phyloP scores from a whole-genome alignment of 2,329 filamentous ascomycete species.

The Fusarium redolens region DNA sequence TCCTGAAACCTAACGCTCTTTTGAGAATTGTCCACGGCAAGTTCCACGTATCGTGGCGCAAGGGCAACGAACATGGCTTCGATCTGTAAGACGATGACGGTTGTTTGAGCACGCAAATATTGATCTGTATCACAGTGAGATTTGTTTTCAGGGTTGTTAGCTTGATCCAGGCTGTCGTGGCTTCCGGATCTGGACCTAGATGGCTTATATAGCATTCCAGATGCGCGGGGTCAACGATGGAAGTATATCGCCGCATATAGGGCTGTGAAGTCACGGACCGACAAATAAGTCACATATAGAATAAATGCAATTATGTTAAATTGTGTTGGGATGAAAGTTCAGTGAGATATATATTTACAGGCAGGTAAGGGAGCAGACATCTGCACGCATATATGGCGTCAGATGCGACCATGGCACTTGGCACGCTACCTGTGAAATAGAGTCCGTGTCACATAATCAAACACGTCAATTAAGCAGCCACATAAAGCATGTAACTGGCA shows the following conservation, averaged over 20 bases:
- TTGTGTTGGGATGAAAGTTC: fast-evolving
- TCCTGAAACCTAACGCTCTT: background rate
- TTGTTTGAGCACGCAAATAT: background rate
- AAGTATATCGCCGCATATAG: background rate
- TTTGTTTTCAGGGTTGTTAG: background rate
- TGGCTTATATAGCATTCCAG: background rate
- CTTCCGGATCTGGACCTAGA: background rate
- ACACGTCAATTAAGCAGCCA: background rate
- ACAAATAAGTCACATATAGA: fast-evolving
- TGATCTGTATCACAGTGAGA: background rate
- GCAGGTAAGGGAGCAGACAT: background rate
- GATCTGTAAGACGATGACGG: background rate
- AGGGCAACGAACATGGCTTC: background rate
- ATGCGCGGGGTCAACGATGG: background rate
- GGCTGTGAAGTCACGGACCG: fast-evolving
- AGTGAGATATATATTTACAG: background rate
- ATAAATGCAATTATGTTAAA: fast-evolving
- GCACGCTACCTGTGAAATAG: background rate
- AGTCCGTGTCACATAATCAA: background rate
- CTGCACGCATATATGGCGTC: background rate
- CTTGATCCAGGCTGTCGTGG: background rate
- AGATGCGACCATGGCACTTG: background rate
- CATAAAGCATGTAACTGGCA: background rate
- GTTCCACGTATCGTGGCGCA: background rate
- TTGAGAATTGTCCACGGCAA: too few species aligned